Evolutionary conservation across 2,329 filamentous ascomycete genomes (phyloP), one percentile per base, ranked within the genome.

Genomic region (Dothideomycetes sp.): DNA sequence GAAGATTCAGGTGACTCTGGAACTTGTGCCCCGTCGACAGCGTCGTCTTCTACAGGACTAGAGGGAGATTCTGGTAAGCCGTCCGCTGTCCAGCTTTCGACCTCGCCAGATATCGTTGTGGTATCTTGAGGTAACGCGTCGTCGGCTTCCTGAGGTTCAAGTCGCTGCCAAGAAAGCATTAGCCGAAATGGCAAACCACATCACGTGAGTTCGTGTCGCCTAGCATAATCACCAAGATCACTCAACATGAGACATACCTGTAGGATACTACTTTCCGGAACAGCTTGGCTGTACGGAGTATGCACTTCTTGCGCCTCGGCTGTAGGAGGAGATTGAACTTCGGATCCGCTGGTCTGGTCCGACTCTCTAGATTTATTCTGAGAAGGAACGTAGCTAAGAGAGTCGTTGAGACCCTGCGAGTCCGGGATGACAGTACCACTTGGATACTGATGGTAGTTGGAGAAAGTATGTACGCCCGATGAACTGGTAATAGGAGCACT

Each of bases 331-430:
- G 22, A 27, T 27, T 27, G 22, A 27, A 12, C 12, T 12, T 27
- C 22, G 22, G 7, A 27, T 7, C 22, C n/a, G n/a, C n/a, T n/a
- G n/a, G n/a, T 27, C 12, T 27, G 22, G 7, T 27, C 12, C 22
- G 22, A 27, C 22, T n/a, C n/a, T n/a, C n/a, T n/a, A n/a, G n/a
- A n/a, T n/a, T 12, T 27, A 12, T 7, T 27, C 12, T 27, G 22
- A 7, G 22, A 7, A 27, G 22, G 22, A 7, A 27, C 7, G 22
- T 27, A 27, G 22, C 22, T 27, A 7, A 12, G 12, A 7, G 22
- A 27, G 22, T n/a, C n/a, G n/a, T 27, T 27, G 7, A 24, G 43
- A 32, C 45, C 49, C 17, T 50, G 52, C 9, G 50, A 53, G 17
- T 54, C 50, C 8, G 47, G 50, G 3, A 51, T 43, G 2, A 49